Base-by-base conservation (phyloP, 331 rosid genomes). In the Malus hybrid region DNA sequence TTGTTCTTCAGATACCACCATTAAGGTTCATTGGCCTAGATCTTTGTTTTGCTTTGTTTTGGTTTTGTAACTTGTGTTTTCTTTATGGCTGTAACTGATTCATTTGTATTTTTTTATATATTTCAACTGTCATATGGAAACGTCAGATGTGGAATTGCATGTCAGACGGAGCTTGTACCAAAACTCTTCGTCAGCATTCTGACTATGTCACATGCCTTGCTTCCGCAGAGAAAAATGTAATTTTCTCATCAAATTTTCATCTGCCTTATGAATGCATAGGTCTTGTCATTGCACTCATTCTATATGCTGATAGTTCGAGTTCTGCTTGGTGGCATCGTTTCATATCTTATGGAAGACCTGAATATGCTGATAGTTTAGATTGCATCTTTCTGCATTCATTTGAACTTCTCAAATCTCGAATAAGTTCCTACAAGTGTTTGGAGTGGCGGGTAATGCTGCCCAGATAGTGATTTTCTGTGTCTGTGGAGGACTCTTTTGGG, bases 131-230 rank as follows among this genome's bases (percentile, higher is more conserved):
- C 77, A 59, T 73, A 61, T 61, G 62, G 61, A 65, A 72, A 61
- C 67, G 54, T 75, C 83, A 95, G 99, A 87, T 89, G 34, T 95
- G 99, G 99, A 87, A 86, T 86, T 87, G 89, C 82, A 69, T 87
- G 86, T 90, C 97, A 28, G 73, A 70, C 24, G 97, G 97, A 82
- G 77, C 83, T 64, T 95, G 97, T 83, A 86, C 86, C 60, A 81
- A 86, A 86, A 92, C 99, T 27, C 88, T 92, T 77, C 96, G 93
- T 64, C 97, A 90, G 80, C 99, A 95, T 77, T 79, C 97, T 34
- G 99, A 95, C 83, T 95, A 95, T 72, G 97, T 92, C 77, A 95
- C 96, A 29, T 95, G 97, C 82, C 97, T 95, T 36, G 97, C 99
- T 74, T 85, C 96, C 9, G 91, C 93, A 59, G 96, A 75, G 72